These are phyloP conservation scores for Senna siamea DNA, from an alignment of 306 rosid genomes.

Conservation along the genomic window DNA sequence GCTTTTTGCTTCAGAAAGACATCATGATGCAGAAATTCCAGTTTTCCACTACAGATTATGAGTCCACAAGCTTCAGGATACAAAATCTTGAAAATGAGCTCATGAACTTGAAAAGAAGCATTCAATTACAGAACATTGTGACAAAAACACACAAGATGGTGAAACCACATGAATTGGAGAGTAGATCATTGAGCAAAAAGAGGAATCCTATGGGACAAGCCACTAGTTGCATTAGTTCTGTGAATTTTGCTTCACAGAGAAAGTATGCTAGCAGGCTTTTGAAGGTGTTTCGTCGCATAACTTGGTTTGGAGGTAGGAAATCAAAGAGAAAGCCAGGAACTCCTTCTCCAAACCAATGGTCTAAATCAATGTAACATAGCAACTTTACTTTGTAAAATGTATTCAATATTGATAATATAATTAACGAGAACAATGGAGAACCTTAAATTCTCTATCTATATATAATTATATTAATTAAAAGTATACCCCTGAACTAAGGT, in stretches of 20 bases:
- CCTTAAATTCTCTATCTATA: too few species aligned
- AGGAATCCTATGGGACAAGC: slow-evolving; percentile 17
- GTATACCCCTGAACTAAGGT: too few species aligned
- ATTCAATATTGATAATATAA: too few species aligned
- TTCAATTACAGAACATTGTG: slow-evolving; percentile 57
- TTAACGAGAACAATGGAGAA: too few species aligned
- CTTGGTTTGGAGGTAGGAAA: not conserved
- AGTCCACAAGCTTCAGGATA: slow-evolving; percentile 87
- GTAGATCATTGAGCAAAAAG: slow-evolving; percentile 36
- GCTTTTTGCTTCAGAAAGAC: slow-evolving; percentile 68
- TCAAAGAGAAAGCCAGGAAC: too few species aligned
- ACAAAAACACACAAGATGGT: slow-evolving; percentile 44
- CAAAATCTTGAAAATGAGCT: slow-evolving; percentile 83
- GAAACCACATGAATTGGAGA: too few species aligned
- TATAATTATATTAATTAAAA: too few species aligned
- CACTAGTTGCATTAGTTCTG: slow-evolving; percentile 76
- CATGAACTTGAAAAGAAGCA: slow-evolving; percentile 66
- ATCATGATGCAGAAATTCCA: slow-evolving; percentile 34
- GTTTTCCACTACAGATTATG: slow-evolving; percentile 51
- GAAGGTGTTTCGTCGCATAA: slow-evolving; percentile 60
- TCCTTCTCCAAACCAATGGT: too few species aligned
- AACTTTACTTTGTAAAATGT: too few species aligned
- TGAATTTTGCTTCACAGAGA: slow-evolving; percentile 71
- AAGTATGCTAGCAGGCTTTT: slow-evolving; percentile 62
- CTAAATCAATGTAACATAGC: too few species aligned